These are phyloP conservation scores for Cercospora sojina DNA, from an alignment of 2,329 filamentous ascomycete species.

Conservation along the genomic window DNA sequence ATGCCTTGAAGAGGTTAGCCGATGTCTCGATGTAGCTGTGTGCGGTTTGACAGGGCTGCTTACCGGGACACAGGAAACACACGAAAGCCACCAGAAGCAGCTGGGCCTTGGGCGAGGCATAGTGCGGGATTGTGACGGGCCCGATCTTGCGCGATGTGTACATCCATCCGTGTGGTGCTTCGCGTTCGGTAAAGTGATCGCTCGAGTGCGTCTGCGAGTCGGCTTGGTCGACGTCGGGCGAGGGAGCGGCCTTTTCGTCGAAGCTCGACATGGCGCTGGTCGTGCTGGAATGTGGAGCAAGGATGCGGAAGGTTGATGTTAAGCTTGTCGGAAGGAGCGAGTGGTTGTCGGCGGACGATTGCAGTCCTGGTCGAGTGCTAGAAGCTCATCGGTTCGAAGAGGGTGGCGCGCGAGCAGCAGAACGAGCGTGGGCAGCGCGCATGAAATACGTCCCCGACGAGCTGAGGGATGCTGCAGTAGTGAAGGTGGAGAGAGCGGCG, in stretches of 20 bases:
- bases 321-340: background rate
- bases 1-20: conserved; percentile 39
- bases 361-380: background rate
- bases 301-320: background rate
- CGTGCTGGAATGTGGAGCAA: background rate
- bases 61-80: conserved; percentile 54
- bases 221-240: conserved; percentile 15
- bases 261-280: conserved; percentile 17
- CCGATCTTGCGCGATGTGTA: conserved; percentile 47
- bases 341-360: background rate
- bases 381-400: background rate
- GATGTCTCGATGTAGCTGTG: background rate
- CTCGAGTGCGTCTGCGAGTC: conserved; percentile 18
- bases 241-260: conserved; percentile 23
- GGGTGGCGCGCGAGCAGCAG: conserved; percentile 7
- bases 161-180: conserved; percentile 46
- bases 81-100: conserved; percentile 52
- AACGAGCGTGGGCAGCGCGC: background rate
- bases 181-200: conserved; percentile 15
- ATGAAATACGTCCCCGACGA: background rate
- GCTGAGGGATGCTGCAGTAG: background rate
- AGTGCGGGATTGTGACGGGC: conserved; percentile 48
- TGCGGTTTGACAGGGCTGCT: conserved; percentile 14
- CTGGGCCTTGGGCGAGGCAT: conserved; percentile 51
- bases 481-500: conserved; percentile 5